Evolutionary conservation across 2,329 filamentous ascomycete genomes (phyloP), one percentile per base, ranked within the genome.

Genomic region (Fusarium annulatum): DNA sequence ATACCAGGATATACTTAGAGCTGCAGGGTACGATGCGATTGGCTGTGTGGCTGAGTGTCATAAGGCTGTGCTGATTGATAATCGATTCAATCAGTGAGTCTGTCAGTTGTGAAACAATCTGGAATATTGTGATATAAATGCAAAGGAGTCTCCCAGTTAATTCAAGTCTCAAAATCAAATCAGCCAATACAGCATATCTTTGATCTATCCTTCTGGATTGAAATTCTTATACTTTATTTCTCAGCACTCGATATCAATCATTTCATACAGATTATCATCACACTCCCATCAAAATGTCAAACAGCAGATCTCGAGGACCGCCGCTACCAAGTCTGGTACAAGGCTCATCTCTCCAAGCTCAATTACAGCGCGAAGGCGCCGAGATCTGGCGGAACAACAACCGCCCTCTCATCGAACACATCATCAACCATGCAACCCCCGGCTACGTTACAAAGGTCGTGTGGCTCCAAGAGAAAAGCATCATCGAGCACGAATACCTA

Each of bases 251-350:
- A 28, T 28, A 28, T 28, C 26, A 28, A 23, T 5, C 21, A 33
- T 9, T 7, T 2, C 0, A 2, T 0, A 18, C 15, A 28, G 2
- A 51, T 7, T 11, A 14, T 14, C 5, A 9, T 3, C 7, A 1
- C 8, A 2, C 21, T 48, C 10, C 15, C 3, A 3, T 51, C 10
- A 23, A 33, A 18, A 51, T 51, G 48, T 51, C 48, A 33, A 51
- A 33, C 48, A 51, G 48, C 28, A 33, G 48, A 23, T 51, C 28
- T 0, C 33, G 48, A 33, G 48, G 48, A 14, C 48, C 48, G 0
- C 48, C 48, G 0, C 48, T 51, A 5, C 48, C 48, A 2, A 51
- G 28, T 5, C 21, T 51, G 0, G 48, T 51, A 3, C 48, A 51
- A 23, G 48, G 28, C 15, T 51, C 48, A 5, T 51, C 48, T 3